A percentile compares a stretch with the other conserved stretches of the same genome.
These are phyloP conservation scores for Alternaria angustiovoidea DNA, from an alignment of 2,329 filamentous ascomycete species.

Conservation along the genomic window DNA sequence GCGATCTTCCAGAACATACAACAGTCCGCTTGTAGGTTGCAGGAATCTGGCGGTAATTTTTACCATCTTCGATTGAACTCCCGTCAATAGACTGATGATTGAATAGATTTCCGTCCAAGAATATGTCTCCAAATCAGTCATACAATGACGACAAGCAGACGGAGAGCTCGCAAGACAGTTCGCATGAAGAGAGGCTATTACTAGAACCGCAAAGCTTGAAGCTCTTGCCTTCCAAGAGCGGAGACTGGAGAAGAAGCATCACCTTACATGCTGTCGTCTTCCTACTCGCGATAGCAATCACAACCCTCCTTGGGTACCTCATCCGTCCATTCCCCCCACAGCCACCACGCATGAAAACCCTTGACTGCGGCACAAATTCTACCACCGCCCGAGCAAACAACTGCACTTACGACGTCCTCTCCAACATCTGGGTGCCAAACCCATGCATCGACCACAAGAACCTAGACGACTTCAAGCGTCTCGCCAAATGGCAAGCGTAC, in stretches of 20 bases:
- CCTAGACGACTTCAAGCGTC: slow-evolving; percentile 8
- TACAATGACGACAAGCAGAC: not conserved
- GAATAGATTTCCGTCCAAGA: not conserved
- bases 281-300: slow-evolving; percentile 1
- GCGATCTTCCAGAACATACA: not conserved
- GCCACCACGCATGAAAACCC: not conserved
- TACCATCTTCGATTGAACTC: not conserved
- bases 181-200: not conserved
- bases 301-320: slow-evolving; percentile 1
- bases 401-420: slow-evolving; percentile 14
- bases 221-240: not conserved
- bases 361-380: slow-evolving; percentile 10
- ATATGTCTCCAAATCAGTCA: not conserved
- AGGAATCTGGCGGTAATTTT: rapidly evolving
- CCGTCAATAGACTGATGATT: not conserved
- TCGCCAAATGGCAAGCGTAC: not conserved
- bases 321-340: not conserved
- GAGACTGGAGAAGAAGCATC: not conserved
- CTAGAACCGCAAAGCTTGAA: not conserved
- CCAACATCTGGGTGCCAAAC: slow-evolving; percentile 10
- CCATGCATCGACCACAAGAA: slow-evolving; percentile 5
- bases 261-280: not conserved
- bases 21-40: not conserved
- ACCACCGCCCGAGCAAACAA: slow-evolving; percentile 3
- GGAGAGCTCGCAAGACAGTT: not conserved